Percentiles rank a stretch among this genome's conserved stretches.
phyloP scores from a whole-genome alignment of 1,284 basidiomycete genomes.

The Trichosporon coremiiforme region DNA sequence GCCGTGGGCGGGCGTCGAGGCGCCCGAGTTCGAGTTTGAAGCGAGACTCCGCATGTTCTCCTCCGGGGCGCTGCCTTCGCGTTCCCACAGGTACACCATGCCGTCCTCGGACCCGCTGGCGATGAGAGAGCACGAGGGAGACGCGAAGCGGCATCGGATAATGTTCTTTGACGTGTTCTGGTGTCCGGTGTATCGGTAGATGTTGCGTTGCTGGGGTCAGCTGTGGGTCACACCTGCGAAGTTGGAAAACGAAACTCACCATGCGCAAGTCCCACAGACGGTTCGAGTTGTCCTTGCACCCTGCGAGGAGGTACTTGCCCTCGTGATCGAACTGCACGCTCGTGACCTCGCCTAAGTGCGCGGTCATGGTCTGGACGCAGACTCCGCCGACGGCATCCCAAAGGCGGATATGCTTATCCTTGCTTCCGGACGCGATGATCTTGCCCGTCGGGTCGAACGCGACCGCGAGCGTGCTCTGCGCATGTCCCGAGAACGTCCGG shows the following conservation, averaged over 20 bases:
- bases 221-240: not conserved
- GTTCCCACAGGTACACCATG: conserved; percentile 51
- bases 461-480: conserved; percentile 56
- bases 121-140: conserved; percentile 50
- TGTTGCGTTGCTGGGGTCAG: conserved; percentile 49
- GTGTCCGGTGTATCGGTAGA: conserved; percentile 59
- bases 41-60: conserved; percentile 21
- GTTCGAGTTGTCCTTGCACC: conserved; percentile 59
- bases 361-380: conserved; percentile 56
- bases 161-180: conserved; percentile 61
- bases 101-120: conserved; percentile 58
- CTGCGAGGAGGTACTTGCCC: conserved; percentile 57
- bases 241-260: conserved; percentile 37
- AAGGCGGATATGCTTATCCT: conserved; percentile 59
- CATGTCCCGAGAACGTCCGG: conserved; percentile 60
- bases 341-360: conserved; percentile 59
- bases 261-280: conserved; percentile 56
- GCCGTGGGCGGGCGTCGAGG: conserved; percentile 9
- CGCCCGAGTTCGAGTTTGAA: not conserved
- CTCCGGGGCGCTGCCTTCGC: conserved; percentile 35
- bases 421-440: conserved; percentile 58
- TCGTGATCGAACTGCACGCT: conserved; percentile 58
- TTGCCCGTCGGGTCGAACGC: conserved; percentile 58
- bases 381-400: conserved; percentile 60
- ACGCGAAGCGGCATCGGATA: conserved; percentile 57